These are phyloP conservation scores for Entelexis paramagnoliae DNA, from an alignment of 1,139 yeast species.

Conservation along the genomic window DNA sequence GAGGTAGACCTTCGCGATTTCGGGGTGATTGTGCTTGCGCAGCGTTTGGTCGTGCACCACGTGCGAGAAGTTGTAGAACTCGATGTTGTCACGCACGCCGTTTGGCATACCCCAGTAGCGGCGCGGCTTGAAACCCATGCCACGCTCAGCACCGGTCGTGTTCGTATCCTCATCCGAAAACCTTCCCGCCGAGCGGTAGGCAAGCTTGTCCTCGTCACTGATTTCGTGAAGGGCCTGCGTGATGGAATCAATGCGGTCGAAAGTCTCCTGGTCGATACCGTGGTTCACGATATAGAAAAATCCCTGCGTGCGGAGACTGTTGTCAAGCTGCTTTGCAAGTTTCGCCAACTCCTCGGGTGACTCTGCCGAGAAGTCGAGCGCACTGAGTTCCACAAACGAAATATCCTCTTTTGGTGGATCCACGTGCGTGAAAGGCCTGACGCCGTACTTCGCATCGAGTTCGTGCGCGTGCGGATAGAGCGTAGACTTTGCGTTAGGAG, in stretches of 20 bases:
- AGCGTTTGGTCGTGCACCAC: slow-evolving; percentile 15
- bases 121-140: slow-evolving; percentile 41
- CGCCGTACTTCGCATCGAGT: slow-evolving; percentile 28
- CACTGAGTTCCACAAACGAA: slow-evolving; percentile 31
- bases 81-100: slow-evolving; percentile 38
- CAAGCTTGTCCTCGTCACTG: slow-evolving; percentile 36
- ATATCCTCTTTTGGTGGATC: slow-evolving; percentile 24
- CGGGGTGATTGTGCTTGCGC: slow-evolving; percentile 32
- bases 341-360: slow-evolving; percentile 27
- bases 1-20: slow-evolving; percentile 33
- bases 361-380: slow-evolving; percentile 35
- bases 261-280: slow-evolving; percentile 32
- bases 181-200: slow-evolving; percentile 37
- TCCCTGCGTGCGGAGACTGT: slow-evolving; percentile 38
- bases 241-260: slow-evolving; percentile 34
- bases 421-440: slow-evolving; percentile 35
- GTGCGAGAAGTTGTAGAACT: slow-evolving; percentile 34
- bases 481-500: neutral
- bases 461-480: neutral
- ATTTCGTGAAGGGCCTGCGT: slow-evolving; percentile 36
- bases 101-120: slow-evolving; percentile 32
- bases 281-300: slow-evolving; percentile 39
- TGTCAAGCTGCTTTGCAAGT: slow-evolving; percentile 34
- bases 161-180: slow-evolving; percentile 33
- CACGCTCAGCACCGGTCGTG: slow-evolving; percentile 40